Evolutionary conservation across 2,329 filamentous ascomycete species (phyloP).

Genomic region (Cephalotrichum gorgonifer): DNA sequence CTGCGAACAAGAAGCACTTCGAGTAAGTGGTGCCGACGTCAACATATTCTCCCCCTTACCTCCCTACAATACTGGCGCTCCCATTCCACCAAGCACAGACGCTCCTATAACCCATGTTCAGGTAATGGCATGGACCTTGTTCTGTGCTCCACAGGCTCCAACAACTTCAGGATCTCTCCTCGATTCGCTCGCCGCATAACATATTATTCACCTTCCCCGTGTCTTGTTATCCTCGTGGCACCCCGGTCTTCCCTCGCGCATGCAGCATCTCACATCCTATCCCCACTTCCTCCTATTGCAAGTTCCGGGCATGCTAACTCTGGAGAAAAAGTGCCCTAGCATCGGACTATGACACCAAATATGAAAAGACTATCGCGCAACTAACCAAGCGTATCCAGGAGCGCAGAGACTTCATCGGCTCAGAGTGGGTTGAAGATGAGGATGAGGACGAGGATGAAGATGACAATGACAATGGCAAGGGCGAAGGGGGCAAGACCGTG

Average conservation of each 20-base stretch:
- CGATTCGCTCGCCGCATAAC: background rate
- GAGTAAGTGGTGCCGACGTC: constrained; percentile 21
- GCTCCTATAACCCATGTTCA: background rate
- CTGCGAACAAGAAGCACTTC: constrained; percentile 28
- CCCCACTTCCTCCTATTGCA: too few species aligned
- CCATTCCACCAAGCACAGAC: background rate
- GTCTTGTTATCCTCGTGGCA: too few species aligned
- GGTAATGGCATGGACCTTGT: too few species aligned
- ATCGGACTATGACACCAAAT: constrained; percentile 44
- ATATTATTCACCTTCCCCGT: too few species aligned
- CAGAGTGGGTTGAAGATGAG: constrained; percentile 37
- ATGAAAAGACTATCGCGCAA: constrained; percentile 39
- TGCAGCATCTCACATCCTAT: background rate
- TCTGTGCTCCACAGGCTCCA: too few species aligned
- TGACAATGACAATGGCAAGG: constrained; percentile 15
- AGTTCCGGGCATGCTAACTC: background rate
- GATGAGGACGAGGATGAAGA: constrained; percentile 22
- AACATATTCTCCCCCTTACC: background rate
- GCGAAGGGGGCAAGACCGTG: constrained; percentile 21
- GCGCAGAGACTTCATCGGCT: constrained; percentile 50
- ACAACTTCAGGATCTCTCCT: background rate
- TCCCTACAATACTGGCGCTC: background rate
- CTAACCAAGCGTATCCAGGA: constrained; percentile 44
- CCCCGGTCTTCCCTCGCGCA: background rate
- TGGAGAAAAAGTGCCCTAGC: constrained; percentile 16